A percentile compares a stretch with the other conserved stretches of the same genome.
Evolutionary conservation across 2,329 filamentous ascomycete genomes (phyloP).

Genomic region (Bisporella sp.): DNA sequence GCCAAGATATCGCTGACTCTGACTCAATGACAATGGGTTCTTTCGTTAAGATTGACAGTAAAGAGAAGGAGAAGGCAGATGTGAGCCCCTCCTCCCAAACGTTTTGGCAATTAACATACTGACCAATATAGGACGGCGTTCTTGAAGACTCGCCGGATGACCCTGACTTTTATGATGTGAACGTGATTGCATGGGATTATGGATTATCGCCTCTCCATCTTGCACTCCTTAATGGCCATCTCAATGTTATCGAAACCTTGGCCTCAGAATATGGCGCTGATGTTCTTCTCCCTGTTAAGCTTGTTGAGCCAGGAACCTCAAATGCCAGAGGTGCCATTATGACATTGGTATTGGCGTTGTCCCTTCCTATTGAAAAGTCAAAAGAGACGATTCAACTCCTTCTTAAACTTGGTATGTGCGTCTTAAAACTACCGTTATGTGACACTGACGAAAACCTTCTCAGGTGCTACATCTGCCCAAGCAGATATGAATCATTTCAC

Average conservation of each 20-base stretch:
- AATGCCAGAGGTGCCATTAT: constrained; percentile 53
- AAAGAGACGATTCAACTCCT: constrained; percentile 58
- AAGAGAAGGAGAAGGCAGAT: too few relatives aligned
- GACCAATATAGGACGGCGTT: constrained; percentile 32
- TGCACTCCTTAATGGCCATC: constrained; percentile 68
- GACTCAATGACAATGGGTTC: too few relatives aligned
- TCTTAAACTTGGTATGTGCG: constrained; percentile 41
- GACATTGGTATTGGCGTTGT: constrained; percentile 60
- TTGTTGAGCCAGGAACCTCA: constrained; percentile 22
- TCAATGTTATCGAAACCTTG: constrained; percentile 60
- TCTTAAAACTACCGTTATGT: too few relatives aligned
- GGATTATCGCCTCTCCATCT: constrained; percentile 70
- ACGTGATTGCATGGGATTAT: constrained; percentile 74
- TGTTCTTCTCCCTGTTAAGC: constrained; percentile 65
- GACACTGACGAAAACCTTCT: too few relatives aligned
- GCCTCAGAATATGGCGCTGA: constrained; percentile 73
- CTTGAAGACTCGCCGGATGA: constrained; percentile 55
- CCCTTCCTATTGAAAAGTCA: constrained; percentile 55
- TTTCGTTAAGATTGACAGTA: too few relatives aligned
- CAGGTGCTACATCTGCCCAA: constrained; percentile 65
- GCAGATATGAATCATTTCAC: constrained; percentile 60
- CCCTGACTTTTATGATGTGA: constrained; percentile 73
- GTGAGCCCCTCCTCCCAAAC: constrained; percentile 32
- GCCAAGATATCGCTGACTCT: too few relatives aligned
- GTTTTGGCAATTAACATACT: constrained; percentile 27